Evolutionary conservation across 352 stramenopile genomes (phyloP).

Genomic region (Peronospora destructor): DNA sequence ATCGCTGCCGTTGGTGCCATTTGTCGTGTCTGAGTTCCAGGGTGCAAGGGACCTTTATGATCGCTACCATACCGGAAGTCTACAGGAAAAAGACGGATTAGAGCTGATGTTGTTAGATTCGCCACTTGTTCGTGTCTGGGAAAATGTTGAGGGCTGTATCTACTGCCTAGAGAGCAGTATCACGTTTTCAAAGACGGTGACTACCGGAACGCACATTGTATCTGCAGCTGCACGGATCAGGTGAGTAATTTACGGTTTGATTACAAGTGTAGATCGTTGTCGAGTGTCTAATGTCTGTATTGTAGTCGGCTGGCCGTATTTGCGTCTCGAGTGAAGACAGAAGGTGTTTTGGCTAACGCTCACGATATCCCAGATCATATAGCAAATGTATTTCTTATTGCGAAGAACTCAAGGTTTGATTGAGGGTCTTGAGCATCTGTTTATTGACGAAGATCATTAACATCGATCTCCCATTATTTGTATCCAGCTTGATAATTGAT

Average conservation of each 20-base stretch:
- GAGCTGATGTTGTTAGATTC: constrained; percentile 70
- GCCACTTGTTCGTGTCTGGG: constrained; percentile 58
- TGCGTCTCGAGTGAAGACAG: constrained; percentile 37
- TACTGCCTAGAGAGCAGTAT: constrained; percentile 68
- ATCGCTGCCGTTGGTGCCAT: constrained; percentile 49
- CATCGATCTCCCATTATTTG: not conserved
- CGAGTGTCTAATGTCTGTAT: constrained; percentile 2
- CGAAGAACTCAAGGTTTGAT: constrained; percentile 49
- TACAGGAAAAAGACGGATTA: constrained; percentile 49
- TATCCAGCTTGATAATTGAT: constrained; percentile 42
- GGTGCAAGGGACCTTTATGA: constrained; percentile 34
- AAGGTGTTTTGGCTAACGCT: constrained; percentile 43
- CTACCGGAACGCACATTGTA: constrained; percentile 52
- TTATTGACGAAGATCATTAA: constrained; percentile 7
- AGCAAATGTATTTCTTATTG: constrained; percentile 39
- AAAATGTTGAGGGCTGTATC: constrained; percentile 60
- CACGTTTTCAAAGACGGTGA: constrained; percentile 49
- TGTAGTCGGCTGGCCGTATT: constrained; percentile 40
- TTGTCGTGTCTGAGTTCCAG: constrained; percentile 38
- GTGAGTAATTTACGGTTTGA: constrained; percentile 13
- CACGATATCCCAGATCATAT: constrained; percentile 62
- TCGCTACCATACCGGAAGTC: constrained; percentile 24
- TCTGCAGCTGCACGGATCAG: constrained; percentile 43
- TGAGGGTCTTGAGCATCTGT: not conserved
- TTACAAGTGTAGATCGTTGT: not conserved